Evolutionary conservation across 2,329 filamentous ascomycete genomes (phyloP), one percentile per base, ranked within the genome.

Genomic region (Aspergillus sp.): DNA sequence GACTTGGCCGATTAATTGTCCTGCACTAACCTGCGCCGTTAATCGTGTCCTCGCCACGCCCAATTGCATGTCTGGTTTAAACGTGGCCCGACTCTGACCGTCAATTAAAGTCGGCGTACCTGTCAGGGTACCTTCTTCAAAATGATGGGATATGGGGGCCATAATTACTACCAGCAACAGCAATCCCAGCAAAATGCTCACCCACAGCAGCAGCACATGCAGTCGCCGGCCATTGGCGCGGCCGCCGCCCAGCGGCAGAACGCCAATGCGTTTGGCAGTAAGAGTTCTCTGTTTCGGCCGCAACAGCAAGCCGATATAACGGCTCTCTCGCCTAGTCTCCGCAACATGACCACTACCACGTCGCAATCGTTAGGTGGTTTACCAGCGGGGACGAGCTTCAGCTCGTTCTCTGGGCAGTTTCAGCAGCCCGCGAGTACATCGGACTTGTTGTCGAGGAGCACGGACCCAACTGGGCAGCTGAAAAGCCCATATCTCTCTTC

Each of bases 81-180:
- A 48, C 45, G 43, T 43, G 27, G 24, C n/a, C 48, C 45, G 49
- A 49, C 44, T 41, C 44, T 47, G 48, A 44, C 55, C 47, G 33
- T 52, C 46, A 12, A 15, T 51, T 19, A n/a, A 24, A 19, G 35
- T 27, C 35, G 31, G 47, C n/a, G 8, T 17, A 12, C 9, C 37
- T 24, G 33, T 43, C 47, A 37, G 48, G 39, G 31, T 11, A 27
- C 40, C 41, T 43, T 33, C 27, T n/a, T 43, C 56, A 73, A 68
- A 50, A 73, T 73, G 71, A 73, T 73, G 70, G 68, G 67, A 52
- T 73, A 72, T 64, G 68, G 68, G 52, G 68, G 70, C 55, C 68
- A 69, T 54, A 61, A 64, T 21, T 71, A 68, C 52, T 64, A 70
- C 52, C 64, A 65, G 43, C 66, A 68, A 31, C 62, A 59, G 37